A percentile compares a stretch with the other conserved stretches of the same genome.
phyloP scores from a whole-genome alignment of 306 rosid species.

The Rubus parviflorus region DNA sequence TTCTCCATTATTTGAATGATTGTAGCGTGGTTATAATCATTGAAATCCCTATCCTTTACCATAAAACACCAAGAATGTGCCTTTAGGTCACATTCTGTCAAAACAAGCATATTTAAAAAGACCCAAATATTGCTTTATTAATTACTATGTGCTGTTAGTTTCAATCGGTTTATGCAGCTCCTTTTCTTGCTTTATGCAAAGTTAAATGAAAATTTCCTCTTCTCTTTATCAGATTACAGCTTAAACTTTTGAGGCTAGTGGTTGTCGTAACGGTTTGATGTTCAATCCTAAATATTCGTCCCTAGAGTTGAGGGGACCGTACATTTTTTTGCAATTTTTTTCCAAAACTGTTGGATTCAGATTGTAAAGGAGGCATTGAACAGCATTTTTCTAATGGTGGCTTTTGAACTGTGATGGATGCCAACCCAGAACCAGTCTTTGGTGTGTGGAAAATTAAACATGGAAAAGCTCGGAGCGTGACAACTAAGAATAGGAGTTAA shows the following conservation, averaged over 20 bases:
- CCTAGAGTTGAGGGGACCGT: background rate
- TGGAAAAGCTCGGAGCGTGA: constrained; percentile 8
- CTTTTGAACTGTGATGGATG: background rate
- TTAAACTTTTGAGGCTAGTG: background rate
- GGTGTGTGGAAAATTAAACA: background rate
- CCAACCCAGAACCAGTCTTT: background rate
- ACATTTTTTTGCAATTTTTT: background rate
- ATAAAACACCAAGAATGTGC: constrained; percentile 19
- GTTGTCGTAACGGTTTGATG: too few species aligned
- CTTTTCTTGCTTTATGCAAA: background rate
- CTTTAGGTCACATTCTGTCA: background rate
- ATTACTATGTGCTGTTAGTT: background rate
- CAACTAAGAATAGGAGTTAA: constrained; percentile 4
- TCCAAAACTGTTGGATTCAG: background rate
- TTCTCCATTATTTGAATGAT: constrained; percentile 15
- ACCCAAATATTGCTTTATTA: background rate
- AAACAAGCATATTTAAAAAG: background rate
- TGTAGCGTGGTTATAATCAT: constrained; percentile 41
- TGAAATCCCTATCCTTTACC: constrained; percentile 25
- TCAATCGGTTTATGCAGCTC: background rate
- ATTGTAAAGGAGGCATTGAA: background rate
- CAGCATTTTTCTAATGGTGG: background rate
- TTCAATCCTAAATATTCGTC: too few species aligned
- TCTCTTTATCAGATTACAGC: background rate
- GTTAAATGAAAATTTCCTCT: too few species aligned